Percentiles rank a stretch among this genome's conserved stretches.
phyloP scores from a whole-genome alignment of 2,329 filamentous ascomycete species.

The Atkinsonella texensis region DNA sequence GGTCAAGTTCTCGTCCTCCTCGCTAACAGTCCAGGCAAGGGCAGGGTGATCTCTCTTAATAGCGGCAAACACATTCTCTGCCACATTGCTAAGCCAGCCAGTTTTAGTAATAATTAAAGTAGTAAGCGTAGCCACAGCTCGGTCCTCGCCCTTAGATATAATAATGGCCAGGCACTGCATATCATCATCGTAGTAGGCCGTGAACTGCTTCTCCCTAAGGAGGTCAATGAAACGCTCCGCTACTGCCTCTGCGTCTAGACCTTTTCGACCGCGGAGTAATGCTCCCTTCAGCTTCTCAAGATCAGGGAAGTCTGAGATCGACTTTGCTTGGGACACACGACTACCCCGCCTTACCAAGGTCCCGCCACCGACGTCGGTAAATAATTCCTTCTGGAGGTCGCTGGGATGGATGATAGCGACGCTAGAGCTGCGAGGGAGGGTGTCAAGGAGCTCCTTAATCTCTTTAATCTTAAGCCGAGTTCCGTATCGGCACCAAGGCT shows the following conservation, averaged over 20 bases:
- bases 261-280: slow-evolving; percentile 69
- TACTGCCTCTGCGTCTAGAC: slow-evolving; percentile 68
- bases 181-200: slow-evolving; percentile 85
- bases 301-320: slow-evolving; percentile 64
- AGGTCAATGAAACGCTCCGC: slow-evolving; percentile 80
- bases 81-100: slow-evolving; percentile 87
- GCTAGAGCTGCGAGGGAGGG: slow-evolving; percentile 80
- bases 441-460: slow-evolving; percentile 85
- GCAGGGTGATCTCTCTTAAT: slow-evolving; percentile 90
- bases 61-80: slow-evolving; percentile 86
- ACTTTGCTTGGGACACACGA: slow-evolving; percentile 14
- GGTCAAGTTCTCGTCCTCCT: slow-evolving; percentile 89
- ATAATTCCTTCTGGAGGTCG: slow-evolving; percentile 90
- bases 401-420: slow-evolving; percentile 97
- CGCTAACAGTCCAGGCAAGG: slow-evolving; percentile 92
- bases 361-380: slow-evolving; percentile 90
- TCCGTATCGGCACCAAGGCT: slow-evolving; percentile 91
- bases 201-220: slow-evolving; percentile 67
- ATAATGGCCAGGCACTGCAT: slow-evolving; percentile 91
- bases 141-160: slow-evolving; percentile 55
- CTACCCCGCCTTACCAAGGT: slow-evolving; percentile 85
- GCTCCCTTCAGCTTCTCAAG: slow-evolving; percentile 68
- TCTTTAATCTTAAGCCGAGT: slow-evolving; percentile 95
- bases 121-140: slow-evolving; percentile 67
- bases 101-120: slow-evolving; percentile 90